Evolutionary conservation across 768 basidiomycete genomes (phyloP).

Genomic region (Russula sp.): DNA sequence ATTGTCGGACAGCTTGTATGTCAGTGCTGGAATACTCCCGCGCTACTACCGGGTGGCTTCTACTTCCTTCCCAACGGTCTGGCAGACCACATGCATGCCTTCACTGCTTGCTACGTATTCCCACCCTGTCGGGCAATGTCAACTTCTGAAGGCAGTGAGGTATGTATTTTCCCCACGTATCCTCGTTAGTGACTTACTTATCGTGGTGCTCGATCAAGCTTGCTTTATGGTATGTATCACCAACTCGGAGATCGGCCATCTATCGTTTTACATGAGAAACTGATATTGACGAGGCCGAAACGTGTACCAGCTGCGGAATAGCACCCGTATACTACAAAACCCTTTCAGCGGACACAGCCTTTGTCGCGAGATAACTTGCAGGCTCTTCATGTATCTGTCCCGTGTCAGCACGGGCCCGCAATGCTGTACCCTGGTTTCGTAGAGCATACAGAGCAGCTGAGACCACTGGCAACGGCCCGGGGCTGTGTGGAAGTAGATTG

Average conservation of each 20-base stretch:
- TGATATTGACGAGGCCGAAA: neutral
- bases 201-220: neutral
- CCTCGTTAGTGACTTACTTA: neutral
- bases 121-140: neutral
- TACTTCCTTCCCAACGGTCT: neutral
- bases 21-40: neutral
- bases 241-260: neutral
- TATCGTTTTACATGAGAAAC: neutral
- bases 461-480: too few relatives aligned
- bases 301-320: neutral
- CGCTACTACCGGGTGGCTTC: neutral
- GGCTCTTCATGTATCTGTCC: neutral
- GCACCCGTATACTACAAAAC: neutral
- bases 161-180: neutral
- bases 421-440: neutral
- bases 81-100: neutral
- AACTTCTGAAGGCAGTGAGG: neutral
- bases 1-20: neutral
- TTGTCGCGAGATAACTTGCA: neutral
- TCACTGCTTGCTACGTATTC: neutral
- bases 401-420: too few relatives aligned
- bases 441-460: neutral
- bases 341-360: constrained; percentile 3
- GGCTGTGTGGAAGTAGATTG: too few relatives aligned
- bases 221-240: neutral